Base-by-base conservation (phyloP, 768 basidiomycete genomes). In the Phanerochaete carnosa region DNA sequence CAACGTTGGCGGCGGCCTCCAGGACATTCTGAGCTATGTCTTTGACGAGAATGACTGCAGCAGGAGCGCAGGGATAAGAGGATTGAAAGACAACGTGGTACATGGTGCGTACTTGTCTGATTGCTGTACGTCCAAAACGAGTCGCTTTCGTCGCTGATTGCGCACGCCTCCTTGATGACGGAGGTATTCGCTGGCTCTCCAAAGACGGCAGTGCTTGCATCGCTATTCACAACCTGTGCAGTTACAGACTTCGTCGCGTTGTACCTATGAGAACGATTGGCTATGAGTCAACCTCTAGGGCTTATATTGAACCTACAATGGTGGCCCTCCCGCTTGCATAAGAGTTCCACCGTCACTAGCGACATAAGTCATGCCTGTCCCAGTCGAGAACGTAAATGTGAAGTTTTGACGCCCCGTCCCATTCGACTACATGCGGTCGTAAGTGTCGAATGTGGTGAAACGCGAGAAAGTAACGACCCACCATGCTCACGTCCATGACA, bases 81-180 rank as follows among this genome's bases (percentile, higher is more conserved):
- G 15, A 13, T 2, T 15, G 11, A 26, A 1, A 2, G 25, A 2
- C 49, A 13, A n/a, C 16, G 16, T 2, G 12, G 19, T 26, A 5
- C 16, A 19, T 23, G 56, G 26, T 23, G 49, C 45, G 1, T 28
- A 61, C 60, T 29, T n/a, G 60, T 61, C 25, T 61, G 54, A 32
- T 61, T 61, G 3, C 3, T 7, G 33, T 55, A 61, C 9, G 19
- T 16, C 53, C 53, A 61, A 4, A 39, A n/a, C 13, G 30, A 5
- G 13, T 45, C 33, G 29, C 19, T 26, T 25, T 15, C 23, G 2
- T 23, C 33, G 6, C 16, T 16, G n/a, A 61, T n/a, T 11, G 30
- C 29, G 33, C 54, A 61, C 28, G 45, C 56, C 55, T 61, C 60
- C 32, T 61, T 61, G 16, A 54, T 29, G 23, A 62, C 29, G 37